phyloP scores from a whole-genome alignment of 306 rosid species.

The Vachellia collinsii region DNA sequence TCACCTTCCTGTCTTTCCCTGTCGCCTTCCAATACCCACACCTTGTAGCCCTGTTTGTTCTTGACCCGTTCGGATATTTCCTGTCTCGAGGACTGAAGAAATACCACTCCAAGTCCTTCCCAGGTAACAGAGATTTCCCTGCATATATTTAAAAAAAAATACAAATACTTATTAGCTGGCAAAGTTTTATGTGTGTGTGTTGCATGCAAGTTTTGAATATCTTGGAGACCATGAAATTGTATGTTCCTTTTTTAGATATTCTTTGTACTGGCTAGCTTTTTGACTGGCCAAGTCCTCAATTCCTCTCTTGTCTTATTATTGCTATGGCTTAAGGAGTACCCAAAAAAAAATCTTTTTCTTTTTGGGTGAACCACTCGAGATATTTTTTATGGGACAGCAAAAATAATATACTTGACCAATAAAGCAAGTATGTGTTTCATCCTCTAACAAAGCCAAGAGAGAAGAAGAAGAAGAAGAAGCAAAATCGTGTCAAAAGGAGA shows the following conservation, averaged over 20 bases:
- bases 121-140: slow-evolving; percentile 89
- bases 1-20: slow-evolving; percentile 87
- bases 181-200: no score
- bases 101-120: slow-evolving; percentile 97
- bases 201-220: slow-evolving; percentile 40
- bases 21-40: slow-evolving; percentile 98
- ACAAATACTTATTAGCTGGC: no score
- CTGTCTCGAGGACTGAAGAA: slow-evolving; percentile 91
- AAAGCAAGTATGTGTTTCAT: slow-evolving; percentile 47
- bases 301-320: slow-evolving; percentile 38
- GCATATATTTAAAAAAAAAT: background rate
- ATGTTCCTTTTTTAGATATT: slow-evolving; percentile 19
- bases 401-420: slow-evolving; percentile 50
- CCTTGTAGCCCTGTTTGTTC: slow-evolving; percentile 91
- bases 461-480: no score
- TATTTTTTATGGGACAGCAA: slow-evolving; percentile 37
- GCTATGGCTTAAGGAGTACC: slow-evolving; percentile 41
- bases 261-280: slow-evolving; percentile 42
- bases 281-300: slow-evolving; percentile 60
- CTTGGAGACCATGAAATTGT: slow-evolving; percentile 38
- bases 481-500: no score
- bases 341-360: background rate
- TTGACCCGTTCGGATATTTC: slow-evolving; percentile 93
- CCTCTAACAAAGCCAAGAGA: slow-evolving; percentile 38
- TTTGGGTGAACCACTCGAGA: slow-evolving; percentile 17